Evolutionary conservation across 768 basidiomycete genomes (phyloP).

Genomic region (Roridomyces roridus): DNA sequence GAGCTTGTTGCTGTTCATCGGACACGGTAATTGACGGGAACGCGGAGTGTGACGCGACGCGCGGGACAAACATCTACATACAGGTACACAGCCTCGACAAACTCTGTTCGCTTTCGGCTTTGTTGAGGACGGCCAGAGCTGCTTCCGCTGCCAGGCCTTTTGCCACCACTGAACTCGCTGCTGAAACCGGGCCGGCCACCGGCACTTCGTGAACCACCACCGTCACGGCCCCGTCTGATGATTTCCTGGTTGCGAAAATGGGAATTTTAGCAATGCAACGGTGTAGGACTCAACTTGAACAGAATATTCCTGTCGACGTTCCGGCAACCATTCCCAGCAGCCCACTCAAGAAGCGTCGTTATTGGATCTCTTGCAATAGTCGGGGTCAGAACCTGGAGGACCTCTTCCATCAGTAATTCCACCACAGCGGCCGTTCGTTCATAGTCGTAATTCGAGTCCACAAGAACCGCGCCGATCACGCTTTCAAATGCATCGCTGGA

Average conservation of each 20-base stretch:
- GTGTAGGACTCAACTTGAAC: constrained; percentile 9
- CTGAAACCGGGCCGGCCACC: constrained; percentile 67
- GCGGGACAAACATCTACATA: no score
- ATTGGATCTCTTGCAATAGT: constrained; percentile 74
- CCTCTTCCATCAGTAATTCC: constrained; percentile 68
- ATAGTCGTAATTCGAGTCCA: constrained; percentile 80
- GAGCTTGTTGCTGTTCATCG: constrained; percentile 11
- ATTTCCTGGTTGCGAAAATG: no score
- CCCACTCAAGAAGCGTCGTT: constrained; percentile 73
- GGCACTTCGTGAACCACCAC: constrained; percentile 64
- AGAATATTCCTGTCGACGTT: constrained; percentile 34
- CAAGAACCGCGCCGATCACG: constrained; percentile 80
- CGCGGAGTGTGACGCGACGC: no score
- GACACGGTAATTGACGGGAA: no score
- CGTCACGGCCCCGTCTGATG: constrained; percentile 36
- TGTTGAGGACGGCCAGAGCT: constrained; percentile 59
- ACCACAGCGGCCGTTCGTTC: constrained; percentile 69
- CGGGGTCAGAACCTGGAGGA: constrained; percentile 65
- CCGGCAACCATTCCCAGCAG: constrained; percentile 61
- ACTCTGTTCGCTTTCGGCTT: constrained; percentile 49
- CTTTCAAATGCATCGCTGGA: constrained; percentile 87
- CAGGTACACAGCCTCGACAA: constrained; percentile 50
- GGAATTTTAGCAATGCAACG: no score
- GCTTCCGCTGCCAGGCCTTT: constrained; percentile 72
- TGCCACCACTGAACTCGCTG: constrained; percentile 62